Evolutionary conservation across 2,329 filamentous ascomycete species (phyloP).

Genomic region (Grosmannia huntii): DNA sequence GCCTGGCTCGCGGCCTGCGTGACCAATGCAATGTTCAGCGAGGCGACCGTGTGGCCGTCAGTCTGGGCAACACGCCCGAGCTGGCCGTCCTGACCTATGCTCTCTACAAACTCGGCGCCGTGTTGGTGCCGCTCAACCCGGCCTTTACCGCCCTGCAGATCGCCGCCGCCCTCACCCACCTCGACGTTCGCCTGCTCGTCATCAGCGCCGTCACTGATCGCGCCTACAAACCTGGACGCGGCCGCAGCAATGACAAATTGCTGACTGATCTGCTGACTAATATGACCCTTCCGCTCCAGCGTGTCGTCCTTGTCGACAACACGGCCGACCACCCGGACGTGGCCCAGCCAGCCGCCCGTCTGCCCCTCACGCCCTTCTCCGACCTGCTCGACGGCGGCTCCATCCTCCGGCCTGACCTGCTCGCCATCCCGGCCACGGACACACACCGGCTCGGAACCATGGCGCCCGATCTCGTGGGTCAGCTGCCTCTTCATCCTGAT

Average conservation of each 20-base stretch:
- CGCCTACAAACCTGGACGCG: constrained; percentile 46
- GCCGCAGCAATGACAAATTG: constrained; percentile 38
- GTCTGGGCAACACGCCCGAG: constrained; percentile 73
- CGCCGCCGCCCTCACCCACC: constrained; percentile 61
- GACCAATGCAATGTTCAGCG: constrained; percentile 57
- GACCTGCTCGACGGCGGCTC: constrained; percentile 18
- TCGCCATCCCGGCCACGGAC: background rate
- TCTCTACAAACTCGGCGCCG: constrained; percentile 83
- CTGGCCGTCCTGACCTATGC: constrained; percentile 81
- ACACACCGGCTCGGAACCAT: background rate
- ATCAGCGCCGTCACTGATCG: constrained; percentile 82
- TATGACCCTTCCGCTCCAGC: constrained; percentile 36
- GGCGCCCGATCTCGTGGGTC: constrained; percentile 19
- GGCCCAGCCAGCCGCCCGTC: constrained; percentile 4
- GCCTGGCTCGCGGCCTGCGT: constrained; percentile 56
- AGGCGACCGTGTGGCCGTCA: constrained; percentile 75
- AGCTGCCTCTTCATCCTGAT: constrained; percentile 37
- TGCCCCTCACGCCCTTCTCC: constrained; percentile 32
- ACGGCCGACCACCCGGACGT: constrained; percentile 30
- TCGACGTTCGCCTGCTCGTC: constrained; percentile 61
- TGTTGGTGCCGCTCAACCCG: constrained; percentile 88
- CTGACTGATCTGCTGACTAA: constrained; percentile 32
- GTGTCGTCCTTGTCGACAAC: constrained; percentile 47
- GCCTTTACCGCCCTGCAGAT: constrained; percentile 75
- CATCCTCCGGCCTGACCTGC: constrained; percentile 4